These are phyloP conservation scores for Carex littledalei DNA, from an alignment of 176 grass and related monocot species.

Conservation along the genomic window DNA sequence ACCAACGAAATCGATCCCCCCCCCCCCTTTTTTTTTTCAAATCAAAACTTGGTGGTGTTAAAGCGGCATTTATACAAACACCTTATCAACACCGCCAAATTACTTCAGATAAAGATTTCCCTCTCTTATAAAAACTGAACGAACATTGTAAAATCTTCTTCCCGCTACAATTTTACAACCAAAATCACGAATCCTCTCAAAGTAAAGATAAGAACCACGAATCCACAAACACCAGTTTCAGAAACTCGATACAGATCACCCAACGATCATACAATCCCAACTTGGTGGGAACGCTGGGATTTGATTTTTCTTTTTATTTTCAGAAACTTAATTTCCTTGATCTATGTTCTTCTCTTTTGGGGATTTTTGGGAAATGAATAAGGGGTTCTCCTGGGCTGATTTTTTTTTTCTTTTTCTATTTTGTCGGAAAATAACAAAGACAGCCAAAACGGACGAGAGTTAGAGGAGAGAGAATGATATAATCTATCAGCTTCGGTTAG, in stretches of 20 bases:
- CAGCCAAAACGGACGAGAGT: conserved; percentile 21
- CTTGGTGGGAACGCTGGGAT: not conserved
- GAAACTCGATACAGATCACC: not conserved
- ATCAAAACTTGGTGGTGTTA: conserved; percentile 5
- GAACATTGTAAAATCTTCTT: not conserved
- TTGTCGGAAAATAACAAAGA: conserved; percentile 4
- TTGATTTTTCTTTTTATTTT: not conserved
- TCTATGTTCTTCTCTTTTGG: not conserved
- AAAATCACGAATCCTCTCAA: not conserved
- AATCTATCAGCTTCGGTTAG: conserved; percentile 9
- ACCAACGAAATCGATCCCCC: not conserved
- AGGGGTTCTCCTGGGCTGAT: not conserved
- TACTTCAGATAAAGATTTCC: not conserved
- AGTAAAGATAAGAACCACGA: not conserved
- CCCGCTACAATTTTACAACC: not conserved
- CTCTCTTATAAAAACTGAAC: not conserved
- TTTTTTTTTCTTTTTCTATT: not conserved
- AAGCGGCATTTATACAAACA: conserved; percentile 22
- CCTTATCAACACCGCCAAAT: not conserved
- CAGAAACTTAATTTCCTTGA: not conserved
- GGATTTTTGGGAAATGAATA: not conserved
- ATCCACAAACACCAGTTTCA: not conserved
- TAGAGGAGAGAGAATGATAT: conserved; percentile 15
- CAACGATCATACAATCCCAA: not conserved
- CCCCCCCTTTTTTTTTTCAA: not conserved